These are phyloP conservation scores for Cordyceps militaris DNA, from an alignment of 2,329 filamentous ascomycete species.

Conservation along the genomic window DNA sequence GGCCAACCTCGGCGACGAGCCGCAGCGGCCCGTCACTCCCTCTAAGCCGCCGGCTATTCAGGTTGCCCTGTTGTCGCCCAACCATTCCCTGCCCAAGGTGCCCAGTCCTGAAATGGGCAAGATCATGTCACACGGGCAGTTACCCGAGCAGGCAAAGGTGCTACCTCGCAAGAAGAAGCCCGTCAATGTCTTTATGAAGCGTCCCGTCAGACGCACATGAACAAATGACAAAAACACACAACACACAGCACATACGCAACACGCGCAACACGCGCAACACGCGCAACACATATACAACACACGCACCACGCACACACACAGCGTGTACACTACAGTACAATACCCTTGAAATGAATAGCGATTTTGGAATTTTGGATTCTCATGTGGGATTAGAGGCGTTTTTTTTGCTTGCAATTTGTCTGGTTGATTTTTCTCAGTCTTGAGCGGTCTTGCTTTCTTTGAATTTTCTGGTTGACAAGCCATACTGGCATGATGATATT, in stretches of 20 bases:
- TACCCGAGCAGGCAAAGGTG: background rate
- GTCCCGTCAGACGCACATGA: background rate
- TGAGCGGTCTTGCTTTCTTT: background rate
- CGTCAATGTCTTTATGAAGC: constrained; percentile 11
- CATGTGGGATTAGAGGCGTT: background rate
- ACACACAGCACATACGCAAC: background rate
- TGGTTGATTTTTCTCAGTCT: background rate
- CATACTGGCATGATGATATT: background rate
- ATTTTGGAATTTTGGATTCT: background rate
- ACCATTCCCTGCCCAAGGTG: background rate
- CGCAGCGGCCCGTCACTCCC: background rate
- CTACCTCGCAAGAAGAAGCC: constrained; percentile 6
- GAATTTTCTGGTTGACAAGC: background rate
- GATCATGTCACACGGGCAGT: constrained; percentile 24
- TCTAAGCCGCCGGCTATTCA: constrained; percentile 40
- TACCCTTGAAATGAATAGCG: background rate
- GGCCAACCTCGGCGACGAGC: background rate
- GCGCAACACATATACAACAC: constrained; percentile 12
- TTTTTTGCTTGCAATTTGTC: background rate
- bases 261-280: constrained; percentile 14
- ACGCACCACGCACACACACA: constrained; percentile 14
- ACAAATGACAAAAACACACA: background rate
- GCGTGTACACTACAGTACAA: background rate
- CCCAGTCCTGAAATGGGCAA: background rate
- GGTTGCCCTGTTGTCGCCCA: constrained; percentile 18